Evolutionary conservation across 2,329 filamentous ascomycete species (phyloP).

Genomic region (Phialocephala sp.): DNA sequence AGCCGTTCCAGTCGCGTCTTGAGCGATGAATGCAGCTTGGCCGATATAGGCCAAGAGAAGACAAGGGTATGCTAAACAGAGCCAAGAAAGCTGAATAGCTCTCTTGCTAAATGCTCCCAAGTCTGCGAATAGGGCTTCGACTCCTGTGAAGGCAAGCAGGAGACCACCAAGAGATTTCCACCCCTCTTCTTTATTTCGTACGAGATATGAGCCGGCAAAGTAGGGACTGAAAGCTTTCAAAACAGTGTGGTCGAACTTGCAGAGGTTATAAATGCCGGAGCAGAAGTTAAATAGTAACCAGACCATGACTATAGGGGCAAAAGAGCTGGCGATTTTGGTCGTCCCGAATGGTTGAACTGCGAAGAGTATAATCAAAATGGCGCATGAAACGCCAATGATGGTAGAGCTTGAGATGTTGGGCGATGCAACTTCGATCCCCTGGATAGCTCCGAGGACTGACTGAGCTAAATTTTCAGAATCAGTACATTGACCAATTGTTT

Average conservation of each 20-base stretch:
- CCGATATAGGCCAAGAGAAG: conserved; percentile 56
- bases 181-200: conserved; percentile 62
- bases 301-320: conserved; percentile 70
- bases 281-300: conserved; percentile 69
- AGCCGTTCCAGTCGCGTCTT: conserved; percentile 58
- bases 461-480: conserved; percentile 57
- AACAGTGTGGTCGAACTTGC: conserved; percentile 57
- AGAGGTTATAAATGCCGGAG: conserved; percentile 69
- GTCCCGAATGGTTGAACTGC: conserved; percentile 69
- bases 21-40: conserved; percentile 74
- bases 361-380: conserved; percentile 68
- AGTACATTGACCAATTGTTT: neutral
- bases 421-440: conserved; percentile 64
- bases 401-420: conserved; percentile 59
- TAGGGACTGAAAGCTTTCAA: conserved; percentile 60
- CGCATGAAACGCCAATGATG: conserved; percentile 68
- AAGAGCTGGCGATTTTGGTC: conserved; percentile 61
- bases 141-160: conserved; percentile 75
- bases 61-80: conserved; percentile 71
- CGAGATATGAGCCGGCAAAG: conserved; percentile 65
- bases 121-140: conserved; percentile 81
- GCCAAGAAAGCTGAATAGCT: conserved; percentile 77
- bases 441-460: conserved; percentile 71
- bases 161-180: conserved; percentile 74
- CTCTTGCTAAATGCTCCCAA: conserved; percentile 74